Evolutionary conservation across 2,329 filamentous ascomycete genomes (phyloP), one percentile per base, ranked within the genome.

Genomic region (Fusarium sp.): DNA sequence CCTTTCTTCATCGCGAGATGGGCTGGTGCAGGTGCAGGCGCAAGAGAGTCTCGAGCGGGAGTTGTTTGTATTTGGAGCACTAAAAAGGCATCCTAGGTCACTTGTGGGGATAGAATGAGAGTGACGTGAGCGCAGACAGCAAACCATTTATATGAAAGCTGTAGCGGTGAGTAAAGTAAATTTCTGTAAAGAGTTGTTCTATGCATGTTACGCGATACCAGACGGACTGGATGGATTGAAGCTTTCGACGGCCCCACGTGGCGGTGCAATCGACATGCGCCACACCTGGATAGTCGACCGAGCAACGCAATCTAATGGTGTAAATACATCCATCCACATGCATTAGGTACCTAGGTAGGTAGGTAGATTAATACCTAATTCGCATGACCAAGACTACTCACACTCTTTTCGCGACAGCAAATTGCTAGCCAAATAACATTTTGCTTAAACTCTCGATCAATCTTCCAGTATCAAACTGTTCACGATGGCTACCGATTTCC

Each of bases 401-500:
- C 55, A n/a, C 34, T 53, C 42, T 46, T 25, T 25, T 47, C 42
- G 27, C 20, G 22, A 60, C 42, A 59, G 45, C 27, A 57, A 57
- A 24, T 27, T 30, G 6, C 27, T 51, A 53, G 49, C 18, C 29
- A 3, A 56, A 45, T 24, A 20, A 45, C 18, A 13, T 16, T 13
- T 18, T 30, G 27, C 51, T 27, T 24, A 29, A 62, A 34, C 11
- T 3, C 37, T 12, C 6, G 20, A 42, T 34, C 7, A 49, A 16
- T 25, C 13, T 4, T 16, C 10, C 20, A 12, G 7, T 18, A 29
- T 25, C 22, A 22, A 18, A 25, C 5, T 12, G 10, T 16, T 44
- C 61, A 76, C 27, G 61, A 91, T 90, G 85, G 79, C 86, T 30
- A 87, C 86, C 34, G 82, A 86, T 67, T 94, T 94, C 74, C 91